A percentile compares a stretch with the other conserved stretches of the same genome.
Conservation (phyloP, 2,329 filamentous ascomycete species). For the Penicillium rolfsii region DNA sequence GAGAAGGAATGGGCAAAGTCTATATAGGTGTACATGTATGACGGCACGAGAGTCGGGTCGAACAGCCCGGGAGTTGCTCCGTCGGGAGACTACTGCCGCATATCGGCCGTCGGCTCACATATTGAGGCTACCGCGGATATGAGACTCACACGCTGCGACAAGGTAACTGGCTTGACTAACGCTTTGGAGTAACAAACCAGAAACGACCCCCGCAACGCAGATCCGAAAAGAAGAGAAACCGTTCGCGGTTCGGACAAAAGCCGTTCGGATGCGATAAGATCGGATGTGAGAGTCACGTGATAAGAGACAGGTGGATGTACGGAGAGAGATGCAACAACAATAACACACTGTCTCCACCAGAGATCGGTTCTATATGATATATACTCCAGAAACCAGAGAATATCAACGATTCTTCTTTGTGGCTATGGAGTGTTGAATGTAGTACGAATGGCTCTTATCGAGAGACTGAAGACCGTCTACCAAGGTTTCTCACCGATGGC, state of each 20-base stretch:
- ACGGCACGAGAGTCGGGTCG: conserved; percentile 9
- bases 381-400: too few species aligned
- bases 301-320: not conserved
- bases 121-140: not conserved
- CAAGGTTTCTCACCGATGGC: too few species aligned
- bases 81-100: conserved; percentile 7
- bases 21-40: conserved; percentile 10
- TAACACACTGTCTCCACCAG: too few species aligned
- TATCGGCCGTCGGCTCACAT: conserved; percentile 13
- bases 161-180: not conserved
- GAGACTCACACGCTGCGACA: not conserved
- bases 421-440: too few species aligned
- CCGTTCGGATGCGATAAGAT: conserved; percentile 21
- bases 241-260: conserved; percentile 1
- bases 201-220: conserved; percentile 5
- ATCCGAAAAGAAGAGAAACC: conserved; percentile 12
- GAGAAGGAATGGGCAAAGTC: not conserved
- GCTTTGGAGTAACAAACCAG: not conserved
- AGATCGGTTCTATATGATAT: too few species aligned
- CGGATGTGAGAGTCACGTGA: conserved; percentile 16
- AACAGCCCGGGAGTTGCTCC: conserved; percentile 4
- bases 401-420: too few species aligned
- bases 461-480: not conserved
- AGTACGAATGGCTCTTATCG: not conserved
- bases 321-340: not conserved